phyloP scores from a whole-genome alignment of 169 alveolate species.

The Eimeria tenella region DNA sequence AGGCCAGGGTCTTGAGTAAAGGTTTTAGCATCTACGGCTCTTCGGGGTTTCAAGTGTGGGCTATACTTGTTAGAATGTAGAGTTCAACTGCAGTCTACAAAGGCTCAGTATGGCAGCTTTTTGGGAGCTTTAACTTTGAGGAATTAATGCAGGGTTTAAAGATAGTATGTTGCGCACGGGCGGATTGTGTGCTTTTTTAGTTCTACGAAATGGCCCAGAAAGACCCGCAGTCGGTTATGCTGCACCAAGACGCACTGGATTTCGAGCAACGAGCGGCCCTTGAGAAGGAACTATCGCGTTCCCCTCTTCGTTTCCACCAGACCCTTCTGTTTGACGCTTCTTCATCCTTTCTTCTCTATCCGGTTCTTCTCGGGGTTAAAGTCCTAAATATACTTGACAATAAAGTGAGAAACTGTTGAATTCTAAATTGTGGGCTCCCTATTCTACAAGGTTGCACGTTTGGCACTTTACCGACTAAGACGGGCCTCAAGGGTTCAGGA shows the following conservation, averaged over 20 bases:
- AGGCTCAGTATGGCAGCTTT: too few relatives aligned
- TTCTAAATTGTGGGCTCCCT: too few relatives aligned
- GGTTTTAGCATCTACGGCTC: neutral
- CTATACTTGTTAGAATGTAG: neutral
- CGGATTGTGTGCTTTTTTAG: conserved; percentile 21
- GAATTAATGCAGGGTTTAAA: too few relatives aligned
- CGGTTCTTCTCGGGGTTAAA: conserved; percentile 96
- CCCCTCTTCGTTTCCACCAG: conserved; percentile 84
- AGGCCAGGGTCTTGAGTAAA: neutral
- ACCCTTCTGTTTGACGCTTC: conserved; percentile 96
- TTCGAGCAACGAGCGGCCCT: conserved; percentile 93
- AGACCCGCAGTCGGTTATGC: conserved; percentile 86
- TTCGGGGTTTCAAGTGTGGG: neutral
- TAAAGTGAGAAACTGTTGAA: conserved; percentile 70
- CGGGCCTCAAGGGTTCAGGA: neutral
- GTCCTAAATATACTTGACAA: conserved; percentile 88
- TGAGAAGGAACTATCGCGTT: conserved; percentile 93
- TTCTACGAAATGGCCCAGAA: conserved; percentile 91
- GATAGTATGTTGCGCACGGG: too few relatives aligned
- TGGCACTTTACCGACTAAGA: neutral
- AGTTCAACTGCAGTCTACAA: too few relatives aligned
- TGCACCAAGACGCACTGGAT: conserved; percentile 93
- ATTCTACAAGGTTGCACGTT: too few relatives aligned
- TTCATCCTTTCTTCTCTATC: conserved; percentile 93
- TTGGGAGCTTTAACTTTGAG: too few relatives aligned